phyloP scores from a whole-genome alignment of 2,329 filamentous ascomycete species.

The Cadophora sp. region DNA sequence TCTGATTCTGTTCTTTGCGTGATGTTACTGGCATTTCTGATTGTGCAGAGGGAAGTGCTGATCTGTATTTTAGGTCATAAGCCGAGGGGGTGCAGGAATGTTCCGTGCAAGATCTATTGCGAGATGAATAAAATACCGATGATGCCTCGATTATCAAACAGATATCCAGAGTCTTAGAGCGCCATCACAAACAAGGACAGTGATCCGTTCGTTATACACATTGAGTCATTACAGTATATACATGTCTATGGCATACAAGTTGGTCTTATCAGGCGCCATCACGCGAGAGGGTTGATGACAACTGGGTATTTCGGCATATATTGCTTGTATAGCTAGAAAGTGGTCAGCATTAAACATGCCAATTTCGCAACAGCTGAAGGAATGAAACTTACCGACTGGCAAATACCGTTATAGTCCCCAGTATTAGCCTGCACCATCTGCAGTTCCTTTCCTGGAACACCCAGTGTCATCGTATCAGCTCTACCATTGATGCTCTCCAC shows the following conservation, averaged over 20 bases:
- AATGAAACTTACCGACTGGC: constrained; percentile 37
- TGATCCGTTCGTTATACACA: no score
- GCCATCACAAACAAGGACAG: no score
- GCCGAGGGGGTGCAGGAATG: no score
- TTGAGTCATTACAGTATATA: background rate
- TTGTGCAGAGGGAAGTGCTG: no score
- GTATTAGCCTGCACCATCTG: constrained; percentile 41
- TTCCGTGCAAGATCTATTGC: no score
- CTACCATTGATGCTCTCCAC: constrained; percentile 42
- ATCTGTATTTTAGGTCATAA: no score
- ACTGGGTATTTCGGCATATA: constrained; percentile 27
- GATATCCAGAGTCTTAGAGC: background rate
- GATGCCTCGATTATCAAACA: no score
- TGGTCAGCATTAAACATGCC: constrained; percentile 17
- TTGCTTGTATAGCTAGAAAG: constrained; percentile 19
- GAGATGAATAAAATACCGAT: no score
- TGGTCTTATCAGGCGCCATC: background rate
- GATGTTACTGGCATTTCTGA: no score
- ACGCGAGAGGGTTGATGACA: constrained; percentile 18
- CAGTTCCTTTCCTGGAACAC: constrained; percentile 46
- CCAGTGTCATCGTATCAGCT: constrained; percentile 42
- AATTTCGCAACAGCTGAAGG: background rate
- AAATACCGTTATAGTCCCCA: constrained; percentile 45
- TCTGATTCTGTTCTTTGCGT: no score
- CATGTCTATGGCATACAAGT: background rate